Evolutionary conservation across 2,329 filamentous ascomycete genomes (phyloP).

Genomic region (Paecilomyces dactylethromorphus): DNA sequence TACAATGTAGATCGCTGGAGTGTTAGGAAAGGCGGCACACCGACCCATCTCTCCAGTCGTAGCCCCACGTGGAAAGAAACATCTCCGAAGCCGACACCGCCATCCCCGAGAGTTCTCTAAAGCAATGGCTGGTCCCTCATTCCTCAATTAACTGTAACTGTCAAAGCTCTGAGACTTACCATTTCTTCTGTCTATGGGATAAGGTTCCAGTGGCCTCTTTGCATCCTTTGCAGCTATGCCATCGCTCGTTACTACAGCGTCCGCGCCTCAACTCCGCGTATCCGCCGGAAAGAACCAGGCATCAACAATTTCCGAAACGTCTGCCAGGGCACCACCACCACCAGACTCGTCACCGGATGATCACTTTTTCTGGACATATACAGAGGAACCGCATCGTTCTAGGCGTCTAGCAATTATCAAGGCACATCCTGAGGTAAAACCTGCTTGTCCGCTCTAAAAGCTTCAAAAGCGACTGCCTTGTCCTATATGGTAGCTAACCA

Average conservation of each 20-base stretch:
- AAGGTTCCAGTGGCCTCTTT: slow-evolving; percentile 2
- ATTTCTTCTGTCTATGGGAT: slow-evolving; percentile 13
- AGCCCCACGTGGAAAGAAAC: slow-evolving; percentile 6
- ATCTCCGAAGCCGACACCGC: slow-evolving; percentile 1
- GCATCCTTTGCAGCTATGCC: slow-evolving; percentile 15
- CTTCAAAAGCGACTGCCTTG: neutral
- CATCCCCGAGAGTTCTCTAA: neutral
- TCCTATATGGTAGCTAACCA: neutral
- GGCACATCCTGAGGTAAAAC: slow-evolving; percentile 79
- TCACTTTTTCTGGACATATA: slow-evolving; percentile 97
- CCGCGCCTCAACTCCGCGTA: slow-evolving; percentile 27
- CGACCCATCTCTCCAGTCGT: slow-evolving; percentile 1
- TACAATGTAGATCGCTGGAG: neutral
- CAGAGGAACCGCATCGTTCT: slow-evolving; percentile 92
- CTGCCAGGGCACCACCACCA: slow-evolving; percentile 21
- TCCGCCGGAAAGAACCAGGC: slow-evolving; percentile 20
- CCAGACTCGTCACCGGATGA: slow-evolving; percentile 33
- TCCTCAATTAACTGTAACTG: neutral
- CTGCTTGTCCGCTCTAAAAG: no score
- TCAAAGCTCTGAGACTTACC: neutral
- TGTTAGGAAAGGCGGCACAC: neutral
- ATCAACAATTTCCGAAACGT: slow-evolving; percentile 10
- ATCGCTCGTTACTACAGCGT: slow-evolving; percentile 23
- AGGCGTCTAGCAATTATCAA: slow-evolving; percentile 92
- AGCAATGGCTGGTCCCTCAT: neutral